Base-by-base conservation (phyloP, 140 eudicot genomes). In the Anethum foeniculum region DNA sequence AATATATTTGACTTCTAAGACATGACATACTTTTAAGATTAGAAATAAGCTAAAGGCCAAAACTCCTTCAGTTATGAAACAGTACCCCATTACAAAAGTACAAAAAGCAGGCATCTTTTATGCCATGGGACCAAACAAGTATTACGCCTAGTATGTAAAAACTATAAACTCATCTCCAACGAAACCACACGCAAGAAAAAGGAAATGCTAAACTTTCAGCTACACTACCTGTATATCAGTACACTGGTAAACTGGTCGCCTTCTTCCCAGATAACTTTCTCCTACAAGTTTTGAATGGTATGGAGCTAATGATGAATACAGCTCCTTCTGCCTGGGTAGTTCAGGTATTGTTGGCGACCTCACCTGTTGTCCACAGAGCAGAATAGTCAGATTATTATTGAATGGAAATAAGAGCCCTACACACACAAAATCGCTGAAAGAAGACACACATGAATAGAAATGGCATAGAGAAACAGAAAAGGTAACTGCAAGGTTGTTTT, bases 261-360 rank as follows among this genome's bases (percentile, higher is more conserved):
- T 94, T 84, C 81, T 88, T 73, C 94, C 98, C 86, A 94, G 82
- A 77, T 90, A 94, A 86, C 98, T 92, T 85, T 94, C 98, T 83
- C 97, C 98, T 54, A 94, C 98, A 77, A 94, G 96, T 80, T 90
- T 90, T 79, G 91, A 87, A 81, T 94, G 97, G 84, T 85, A 94
- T 2, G 97, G 94, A 82, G 88, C 87, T 68, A 94, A 86, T 19
- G 89, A 76, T 43, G 96, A 84, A 78, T 69, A 90, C 52, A 94
- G 87, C 56, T 94, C 97, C 71, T 85, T 88, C 74, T 89, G 88
- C 78, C 72, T 86, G 36, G 98, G 98, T 80, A 94, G 85, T 81
- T 85, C 88, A 58, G 98, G 98, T 85, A 94, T 86, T 58, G 97
- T 76, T 23, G 87, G 88, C 41, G 96, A 88, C 83, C 84, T 94